Percentiles rank a stretch among this genome's conserved stretches.
Conservation (phyloP, 306 rosid genomes). For the Argentina anserina region DNA sequence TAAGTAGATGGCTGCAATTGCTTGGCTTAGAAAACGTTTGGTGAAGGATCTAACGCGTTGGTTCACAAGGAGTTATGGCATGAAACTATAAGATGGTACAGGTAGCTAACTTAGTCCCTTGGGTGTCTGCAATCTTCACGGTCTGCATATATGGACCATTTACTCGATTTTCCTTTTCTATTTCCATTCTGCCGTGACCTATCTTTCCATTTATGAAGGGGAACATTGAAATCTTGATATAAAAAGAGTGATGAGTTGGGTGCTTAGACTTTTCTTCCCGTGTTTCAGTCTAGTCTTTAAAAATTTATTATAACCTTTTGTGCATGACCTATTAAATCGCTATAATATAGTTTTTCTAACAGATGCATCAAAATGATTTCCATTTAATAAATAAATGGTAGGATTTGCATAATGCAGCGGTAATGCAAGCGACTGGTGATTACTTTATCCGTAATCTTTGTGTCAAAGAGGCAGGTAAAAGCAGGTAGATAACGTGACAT, state of each 20-base stretch:
- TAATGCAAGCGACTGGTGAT: not conserved
- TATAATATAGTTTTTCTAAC: not conserved
- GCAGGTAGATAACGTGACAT: not conserved
- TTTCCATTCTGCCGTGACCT: not conserved
- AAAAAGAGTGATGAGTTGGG: not conserved
- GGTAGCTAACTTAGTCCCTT: not conserved
- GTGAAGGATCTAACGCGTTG: conserved; percentile 39
- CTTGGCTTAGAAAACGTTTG: conserved; percentile 20
- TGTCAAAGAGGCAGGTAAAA: not conserved
- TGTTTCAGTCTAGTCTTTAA: not conserved
- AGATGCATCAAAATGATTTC: not conserved
- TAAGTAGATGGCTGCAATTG: not conserved
- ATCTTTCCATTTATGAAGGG: conserved; percentile 3
- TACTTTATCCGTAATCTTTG: not conserved
- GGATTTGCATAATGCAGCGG: not conserved
- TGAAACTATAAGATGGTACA: conserved; percentile 12
- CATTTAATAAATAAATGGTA: not conserved
- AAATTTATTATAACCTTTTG: not conserved
- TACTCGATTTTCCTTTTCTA: not conserved
- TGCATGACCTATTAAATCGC: not conserved
- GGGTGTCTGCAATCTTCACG: conserved; percentile 32
- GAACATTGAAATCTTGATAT: not conserved
- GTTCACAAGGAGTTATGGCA: conserved; percentile 27
- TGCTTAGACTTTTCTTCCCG: not conserved
- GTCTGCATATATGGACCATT: conserved; percentile 23